A percentile compares a stretch with the other conserved stretches of the same genome.
Evolutionary conservation across 345 rosid genomes (phyloP).

Genomic region (Odontarrhena argentea): DNA sequence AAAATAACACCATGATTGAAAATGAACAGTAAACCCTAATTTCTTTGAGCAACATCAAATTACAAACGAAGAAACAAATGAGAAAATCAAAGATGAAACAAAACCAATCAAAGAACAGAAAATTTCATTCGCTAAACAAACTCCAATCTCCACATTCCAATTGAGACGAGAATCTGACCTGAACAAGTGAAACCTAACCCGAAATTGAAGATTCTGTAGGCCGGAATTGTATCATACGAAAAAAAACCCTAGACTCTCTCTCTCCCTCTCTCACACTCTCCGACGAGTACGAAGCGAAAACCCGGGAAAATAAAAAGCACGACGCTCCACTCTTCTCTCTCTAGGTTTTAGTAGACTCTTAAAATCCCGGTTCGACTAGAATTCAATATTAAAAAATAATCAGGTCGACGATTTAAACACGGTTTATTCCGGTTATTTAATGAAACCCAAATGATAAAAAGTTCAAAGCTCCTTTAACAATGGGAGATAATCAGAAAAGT

Average conservation of each 20-base stretch:
- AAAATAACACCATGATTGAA: not conserved
- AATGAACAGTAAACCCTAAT: constrained; percentile 3
- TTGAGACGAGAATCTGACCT: constrained; percentile 26
- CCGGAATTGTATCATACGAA: not conserved
- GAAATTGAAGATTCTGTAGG: constrained; percentile 9
- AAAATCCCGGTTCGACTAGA: not conserved
- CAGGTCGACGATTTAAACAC: not conserved
- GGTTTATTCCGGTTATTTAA: not conserved
- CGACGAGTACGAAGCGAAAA: constrained; percentile 27
- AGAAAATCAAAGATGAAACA: not conserved
- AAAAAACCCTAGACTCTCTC: constrained; percentile 26
- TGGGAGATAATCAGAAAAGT: not conserved
- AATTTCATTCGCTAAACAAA: not conserved
- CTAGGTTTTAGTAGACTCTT: not conserved
- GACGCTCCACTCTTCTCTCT: not conserved
- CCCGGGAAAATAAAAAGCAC: constrained; percentile 37
- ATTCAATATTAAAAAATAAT: not conserved
- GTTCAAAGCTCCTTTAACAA: not conserved
- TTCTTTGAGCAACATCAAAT: not conserved
- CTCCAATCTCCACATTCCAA: constrained; percentile 6
- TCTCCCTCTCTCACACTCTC: not conserved
- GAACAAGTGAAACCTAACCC: constrained; percentile 10
- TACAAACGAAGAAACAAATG: not conserved
- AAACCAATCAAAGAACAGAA: not conserved
- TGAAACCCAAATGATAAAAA: not conserved